Conservation (phyloP, 2,329 filamentous ascomycete species). For the Cylindrodendrum hubeiense region DNA sequence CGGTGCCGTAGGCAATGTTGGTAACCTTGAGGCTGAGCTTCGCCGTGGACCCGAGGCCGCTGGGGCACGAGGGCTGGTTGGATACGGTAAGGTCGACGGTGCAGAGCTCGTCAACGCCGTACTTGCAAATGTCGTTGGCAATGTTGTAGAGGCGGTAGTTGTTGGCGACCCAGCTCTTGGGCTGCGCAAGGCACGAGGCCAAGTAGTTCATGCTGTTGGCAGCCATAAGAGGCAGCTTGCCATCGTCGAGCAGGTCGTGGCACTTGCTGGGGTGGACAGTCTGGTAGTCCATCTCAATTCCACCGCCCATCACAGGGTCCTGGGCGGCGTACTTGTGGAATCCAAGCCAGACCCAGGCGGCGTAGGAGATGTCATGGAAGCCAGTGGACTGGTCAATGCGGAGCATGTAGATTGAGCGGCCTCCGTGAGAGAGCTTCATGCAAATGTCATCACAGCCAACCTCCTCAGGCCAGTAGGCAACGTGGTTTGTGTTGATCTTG, state of each 20-base stretch:
- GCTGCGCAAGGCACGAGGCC: conserved; percentile 58
- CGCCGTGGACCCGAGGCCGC: conserved; percentile 53
- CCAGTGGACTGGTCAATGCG: conserved; percentile 68
- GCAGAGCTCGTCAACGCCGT: conserved; percentile 65
- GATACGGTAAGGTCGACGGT: conserved; percentile 58
- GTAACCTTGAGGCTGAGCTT: conserved; percentile 54
- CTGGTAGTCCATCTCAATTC: conserved; percentile 64
- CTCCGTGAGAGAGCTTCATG: conserved; percentile 63
- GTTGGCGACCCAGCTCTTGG: conserved; percentile 63
- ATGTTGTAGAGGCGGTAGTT: conserved; percentile 68
- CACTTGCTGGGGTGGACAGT: conserved; percentile 62
- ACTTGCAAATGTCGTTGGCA: conserved; percentile 61
- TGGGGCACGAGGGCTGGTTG: conserved; percentile 66
- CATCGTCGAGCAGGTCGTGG: conserved; percentile 60
- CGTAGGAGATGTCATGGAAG: conserved; percentile 71
- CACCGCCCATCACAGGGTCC: conserved; percentile 61
- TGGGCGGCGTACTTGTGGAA: conserved; percentile 62
- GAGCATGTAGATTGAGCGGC: conserved; percentile 67
- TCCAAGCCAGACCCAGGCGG: conserved; percentile 71
- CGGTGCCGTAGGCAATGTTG: conserved; percentile 66
- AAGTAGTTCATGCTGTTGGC: conserved; percentile 70
- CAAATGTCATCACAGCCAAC: conserved; percentile 69
- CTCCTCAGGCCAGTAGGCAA: conserved; percentile 70
- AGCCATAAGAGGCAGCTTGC: conserved; percentile 66
- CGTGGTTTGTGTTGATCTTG: conserved; percentile 70